Evolutionary conservation across 495 filamentous ascomycete genomes (phyloP), one percentile per base, ranked within the genome.

Genomic region (Pyrenula aspistea): DNA sequence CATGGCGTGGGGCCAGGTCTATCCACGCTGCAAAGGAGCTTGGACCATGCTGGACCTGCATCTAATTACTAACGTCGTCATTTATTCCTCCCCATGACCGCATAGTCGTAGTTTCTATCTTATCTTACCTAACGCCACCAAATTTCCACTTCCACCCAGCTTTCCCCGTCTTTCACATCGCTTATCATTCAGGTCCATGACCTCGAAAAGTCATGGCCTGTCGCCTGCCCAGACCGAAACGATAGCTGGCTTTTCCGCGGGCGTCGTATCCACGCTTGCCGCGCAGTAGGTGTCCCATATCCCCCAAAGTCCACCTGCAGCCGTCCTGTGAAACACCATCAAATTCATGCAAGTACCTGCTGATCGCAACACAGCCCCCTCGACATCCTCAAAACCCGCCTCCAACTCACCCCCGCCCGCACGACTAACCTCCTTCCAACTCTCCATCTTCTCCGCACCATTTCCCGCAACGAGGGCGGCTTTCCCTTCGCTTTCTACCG

Each of bases 381-480:
- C 54, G 93, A 99, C 71, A 81, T 97, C 57, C 79, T 97, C 63
- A 99, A 99, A 73, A 96, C 91, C 47, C 86, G 93, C 57, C 82
- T 99, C 62, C 93, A 99, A 50, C 62, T 60, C 42, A 36, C 51
- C 25, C 42, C 15, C 20, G 20, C 22, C 51, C 53, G n/a, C 54
- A 42, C 56, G 31, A 20, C 53, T 12, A 53, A 12, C 10, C 25
- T 21, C 11, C 21, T 51, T 10, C 22, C 47, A n/a, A 83, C 85
- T 2, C 63, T 79, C 47, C 75, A 74, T 19, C 71, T 87, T 20
- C 70, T 81, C 51, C 75, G 73, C 49, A 65, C 73, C 21, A 83
- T 88, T 25, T 72, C 71, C 42, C 66, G 67, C 23, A 63, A 78
- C 67, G 85, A 87, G 63, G 81, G 81, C 54, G 74, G 73, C 57